A percentile compares a stretch with the other conserved stretches of the same genome.
Conservation (phyloP, 768 basidiomycete genomes). For the Leccinum imitatum region DNA sequence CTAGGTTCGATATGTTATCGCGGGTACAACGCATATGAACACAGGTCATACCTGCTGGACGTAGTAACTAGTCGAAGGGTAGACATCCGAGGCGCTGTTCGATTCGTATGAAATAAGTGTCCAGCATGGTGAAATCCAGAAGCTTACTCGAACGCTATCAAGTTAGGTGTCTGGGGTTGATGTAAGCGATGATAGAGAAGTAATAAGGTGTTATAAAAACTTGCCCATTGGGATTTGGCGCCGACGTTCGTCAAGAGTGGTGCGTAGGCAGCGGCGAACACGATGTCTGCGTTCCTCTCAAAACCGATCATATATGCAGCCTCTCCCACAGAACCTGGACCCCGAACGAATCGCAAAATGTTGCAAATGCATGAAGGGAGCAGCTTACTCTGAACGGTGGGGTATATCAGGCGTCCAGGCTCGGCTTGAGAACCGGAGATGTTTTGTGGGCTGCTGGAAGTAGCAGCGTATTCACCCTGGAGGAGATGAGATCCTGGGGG, state of each 20-base stretch:
- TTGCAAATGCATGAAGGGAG: not conserved
- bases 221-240: slow-evolving; percentile 54
- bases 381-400: slow-evolving; percentile 51
- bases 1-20: slow-evolving; percentile 32
- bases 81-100: slow-evolving; percentile 49
- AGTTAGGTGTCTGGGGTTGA: slow-evolving; percentile 46
- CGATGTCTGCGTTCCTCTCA: slow-evolving; percentile 59
- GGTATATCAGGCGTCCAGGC: slow-evolving; percentile 54
- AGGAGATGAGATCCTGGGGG: not conserved
- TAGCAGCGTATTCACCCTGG: slow-evolving; percentile 57
- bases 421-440: slow-evolving; percentile 40
- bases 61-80: slow-evolving; percentile 60
- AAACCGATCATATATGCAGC: slow-evolving; percentile 70
- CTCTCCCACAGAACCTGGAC: slow-evolving; percentile 52
- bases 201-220: slow-evolving; percentile 21
- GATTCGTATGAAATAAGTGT: not conserved
- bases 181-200: slow-evolving; percentile 1
- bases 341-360: not conserved
- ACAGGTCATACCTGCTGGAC: slow-evolving; percentile 49
- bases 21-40: not conserved
- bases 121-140: not conserved
- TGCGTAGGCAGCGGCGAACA: slow-evolving; percentile 63
- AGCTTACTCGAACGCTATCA: slow-evolving; percentile 60
- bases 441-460: slow-evolving; percentile 50
- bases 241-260: slow-evolving; percentile 53